A percentile compares a stretch with the other conserved stretches of the same genome.
phyloP scores from a whole-genome alignment of 164 flowering plant genomes.

The Tinospora cordifolia region DNA sequence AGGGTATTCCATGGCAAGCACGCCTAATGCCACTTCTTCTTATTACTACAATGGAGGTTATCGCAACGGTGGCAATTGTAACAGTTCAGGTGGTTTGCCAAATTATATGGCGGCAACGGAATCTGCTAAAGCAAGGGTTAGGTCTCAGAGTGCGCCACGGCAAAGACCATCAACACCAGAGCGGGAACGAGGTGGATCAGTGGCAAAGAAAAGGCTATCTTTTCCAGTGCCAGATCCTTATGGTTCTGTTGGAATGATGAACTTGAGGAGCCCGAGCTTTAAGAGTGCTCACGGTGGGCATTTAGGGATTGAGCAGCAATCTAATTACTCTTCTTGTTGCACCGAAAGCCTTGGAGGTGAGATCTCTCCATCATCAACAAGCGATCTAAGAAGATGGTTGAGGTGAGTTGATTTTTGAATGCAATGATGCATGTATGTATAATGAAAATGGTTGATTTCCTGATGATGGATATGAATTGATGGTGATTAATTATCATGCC shows the following conservation, averaged over 20 bases:
- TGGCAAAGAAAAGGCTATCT: slow-evolving; percentile 51
- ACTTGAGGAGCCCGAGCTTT: slow-evolving; percentile 48
- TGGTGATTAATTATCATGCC: not conserved
- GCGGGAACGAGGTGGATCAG: slow-evolving; percentile 42
- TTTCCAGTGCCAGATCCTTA: slow-evolving; percentile 46
- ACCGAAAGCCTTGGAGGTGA: slow-evolving; percentile 46
- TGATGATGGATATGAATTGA: not conserved
- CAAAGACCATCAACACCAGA: slow-evolving; percentile 56
- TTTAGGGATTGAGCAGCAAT: slow-evolving; percentile 34
- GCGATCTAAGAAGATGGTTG: slow-evolving; percentile 56
- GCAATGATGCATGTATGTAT: not conserved
- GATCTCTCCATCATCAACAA: slow-evolving; percentile 48
- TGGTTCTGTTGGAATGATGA: slow-evolving; percentile 5
- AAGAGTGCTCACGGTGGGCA: slow-evolving; percentile 30
- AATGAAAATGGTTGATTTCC: not conserved
- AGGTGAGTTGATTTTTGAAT: slow-evolving; percentile 22
- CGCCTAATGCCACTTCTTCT: slow-evolving; percentile 25
- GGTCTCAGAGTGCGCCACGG: slow-evolving; percentile 62
- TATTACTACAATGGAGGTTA: slow-evolving; percentile 10
- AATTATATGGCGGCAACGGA: slow-evolving; percentile 91
- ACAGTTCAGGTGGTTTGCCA: slow-evolving; percentile 27
- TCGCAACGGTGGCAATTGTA: not conserved
- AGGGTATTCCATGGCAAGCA: slow-evolving; percentile 30
- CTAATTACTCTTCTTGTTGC: slow-evolving; percentile 38
- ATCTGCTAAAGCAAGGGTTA: slow-evolving; percentile 64